Percentiles rank a stretch among this genome's conserved stretches.
phyloP scores from a whole-genome alignment of 179 eudicot species.

The Heliamphora ciliata region DNA sequence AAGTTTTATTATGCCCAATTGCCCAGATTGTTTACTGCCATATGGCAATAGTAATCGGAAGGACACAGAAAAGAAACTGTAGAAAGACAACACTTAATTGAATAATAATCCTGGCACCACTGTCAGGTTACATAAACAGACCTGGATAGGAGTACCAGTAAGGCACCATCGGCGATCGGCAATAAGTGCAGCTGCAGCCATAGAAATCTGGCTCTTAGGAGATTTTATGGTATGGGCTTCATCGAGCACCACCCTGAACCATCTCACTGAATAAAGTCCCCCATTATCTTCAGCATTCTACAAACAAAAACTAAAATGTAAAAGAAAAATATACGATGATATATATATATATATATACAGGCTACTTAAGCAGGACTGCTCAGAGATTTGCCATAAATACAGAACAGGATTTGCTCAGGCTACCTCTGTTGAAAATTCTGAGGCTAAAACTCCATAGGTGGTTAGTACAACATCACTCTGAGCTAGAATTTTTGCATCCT shows the following conservation, averaged over 20 bases:
- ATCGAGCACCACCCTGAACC: constrained; percentile 94
- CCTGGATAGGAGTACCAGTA: constrained; percentile 99
- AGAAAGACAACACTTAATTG: neutral
- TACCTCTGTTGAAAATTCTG: constrained; percentile 83
- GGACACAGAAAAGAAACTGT: neutral
- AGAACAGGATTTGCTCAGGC: neutral
- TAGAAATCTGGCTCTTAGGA: constrained; percentile 83
- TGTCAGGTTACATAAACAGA: constrained; percentile 18
- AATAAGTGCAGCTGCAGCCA: constrained; percentile 74
- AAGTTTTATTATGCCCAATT: neutral
- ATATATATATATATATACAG: neutral
- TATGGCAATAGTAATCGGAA: neutral
- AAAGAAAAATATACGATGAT: neutral
- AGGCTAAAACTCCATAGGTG: constrained; percentile 88
- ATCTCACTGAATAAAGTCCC: constrained; percentile 67
- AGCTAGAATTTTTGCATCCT: constrained; percentile 64
- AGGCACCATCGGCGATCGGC: constrained; percentile 97
- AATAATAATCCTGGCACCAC: neutral
- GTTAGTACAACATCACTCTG: constrained; percentile 84
- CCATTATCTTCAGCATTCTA: constrained; percentile 75
- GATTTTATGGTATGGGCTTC: constrained; percentile 96
- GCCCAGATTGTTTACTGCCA: neutral
- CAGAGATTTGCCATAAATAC: neutral
- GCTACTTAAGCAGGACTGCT: neutral
- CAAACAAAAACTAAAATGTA: constrained; percentile 15